Evolutionary conservation across 2,329 filamentous ascomycete species (phyloP).

Genomic region (Trichoderma oligosporum): DNA sequence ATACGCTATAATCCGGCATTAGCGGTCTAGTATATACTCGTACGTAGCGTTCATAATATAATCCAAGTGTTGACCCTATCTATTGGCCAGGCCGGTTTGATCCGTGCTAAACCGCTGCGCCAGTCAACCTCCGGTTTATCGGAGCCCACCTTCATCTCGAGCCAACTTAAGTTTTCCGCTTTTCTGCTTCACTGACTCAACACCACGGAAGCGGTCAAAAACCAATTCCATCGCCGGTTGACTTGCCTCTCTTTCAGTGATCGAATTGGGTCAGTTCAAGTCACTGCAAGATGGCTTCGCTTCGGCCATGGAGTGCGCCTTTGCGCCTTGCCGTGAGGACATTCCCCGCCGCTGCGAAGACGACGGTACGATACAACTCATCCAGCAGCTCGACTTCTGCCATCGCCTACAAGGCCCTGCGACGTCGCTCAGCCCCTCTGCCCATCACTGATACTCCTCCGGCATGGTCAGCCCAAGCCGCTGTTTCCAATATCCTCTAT

Average conservation of each 20-base stretch:
- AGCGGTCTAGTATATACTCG: background rate
- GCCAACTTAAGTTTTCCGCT: conserved; percentile 17
- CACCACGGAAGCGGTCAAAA: background rate
- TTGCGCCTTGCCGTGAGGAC: conserved; percentile 35
- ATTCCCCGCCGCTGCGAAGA: conserved; percentile 24
- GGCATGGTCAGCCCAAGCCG: conserved; percentile 85
- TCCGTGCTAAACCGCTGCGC: conserved; percentile 10
- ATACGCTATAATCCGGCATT: background rate
- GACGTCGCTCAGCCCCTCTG: conserved; percentile 80
- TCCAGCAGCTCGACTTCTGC: conserved; percentile 79
- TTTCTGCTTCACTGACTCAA: conserved; percentile 6
- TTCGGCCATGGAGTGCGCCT: conserved; percentile 41
- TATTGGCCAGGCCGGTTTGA: background rate
- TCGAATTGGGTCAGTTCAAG: background rate
- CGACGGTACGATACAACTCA: conserved; percentile 35
- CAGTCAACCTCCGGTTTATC: conserved; percentile 22
- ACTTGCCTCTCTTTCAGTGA: background rate
- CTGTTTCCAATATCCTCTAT: conserved; percentile 97
- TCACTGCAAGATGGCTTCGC: conserved; percentile 42
- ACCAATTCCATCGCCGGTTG: background rate
- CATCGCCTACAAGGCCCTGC: conserved; percentile 94
- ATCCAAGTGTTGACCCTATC: background rate
- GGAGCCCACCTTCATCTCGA: conserved; percentile 18
- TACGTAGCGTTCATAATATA: background rate
- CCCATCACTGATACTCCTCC: conserved; percentile 73